These are phyloP conservation scores for Acanthamoeba royreba DNA, from an alignment of 208 protist genomes.

Conservation along the genomic window DNA sequence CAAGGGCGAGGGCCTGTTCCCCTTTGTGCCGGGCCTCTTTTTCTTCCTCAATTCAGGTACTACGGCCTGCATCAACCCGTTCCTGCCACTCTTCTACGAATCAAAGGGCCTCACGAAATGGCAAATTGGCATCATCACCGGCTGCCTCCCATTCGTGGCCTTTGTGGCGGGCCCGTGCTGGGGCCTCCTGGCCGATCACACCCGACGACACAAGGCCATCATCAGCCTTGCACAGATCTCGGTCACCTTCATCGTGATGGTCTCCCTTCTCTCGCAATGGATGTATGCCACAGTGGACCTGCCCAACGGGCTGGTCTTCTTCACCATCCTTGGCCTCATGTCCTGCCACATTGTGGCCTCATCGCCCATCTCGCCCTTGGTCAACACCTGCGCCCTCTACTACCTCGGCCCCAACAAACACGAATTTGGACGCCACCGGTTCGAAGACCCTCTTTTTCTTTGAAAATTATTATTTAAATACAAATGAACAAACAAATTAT, in stretches of 20 bases:
- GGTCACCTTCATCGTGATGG: neutral
- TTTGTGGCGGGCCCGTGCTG: neutral
- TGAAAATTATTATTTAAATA: no score
- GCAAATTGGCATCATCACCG: neutral
- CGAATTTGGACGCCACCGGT: neutral
- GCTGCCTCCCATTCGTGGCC: neutral
- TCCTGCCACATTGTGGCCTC: neutral
- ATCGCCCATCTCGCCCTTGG: neutral
- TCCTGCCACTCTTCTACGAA: neutral
- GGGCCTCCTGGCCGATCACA: neutral
- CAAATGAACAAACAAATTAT: no score
- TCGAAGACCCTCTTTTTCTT: no score
- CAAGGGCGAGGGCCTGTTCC: neutral
- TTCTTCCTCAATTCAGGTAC: neutral
- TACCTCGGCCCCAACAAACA: neutral
- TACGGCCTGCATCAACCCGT: neutral
- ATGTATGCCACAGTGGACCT: neutral
- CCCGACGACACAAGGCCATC: neutral
- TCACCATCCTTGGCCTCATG: neutral
- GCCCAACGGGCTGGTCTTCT: neutral
- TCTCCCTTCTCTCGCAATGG: neutral
- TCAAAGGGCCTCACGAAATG: neutral
- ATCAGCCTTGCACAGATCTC: neutral
- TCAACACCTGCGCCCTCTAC: neutral
- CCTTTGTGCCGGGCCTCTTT: neutral